Percentiles rank a stretch among this genome's conserved stretches.
Conservation (phyloP, 2,329 filamentous ascomycete species). For the Colletotrichum caudatum region DNA sequence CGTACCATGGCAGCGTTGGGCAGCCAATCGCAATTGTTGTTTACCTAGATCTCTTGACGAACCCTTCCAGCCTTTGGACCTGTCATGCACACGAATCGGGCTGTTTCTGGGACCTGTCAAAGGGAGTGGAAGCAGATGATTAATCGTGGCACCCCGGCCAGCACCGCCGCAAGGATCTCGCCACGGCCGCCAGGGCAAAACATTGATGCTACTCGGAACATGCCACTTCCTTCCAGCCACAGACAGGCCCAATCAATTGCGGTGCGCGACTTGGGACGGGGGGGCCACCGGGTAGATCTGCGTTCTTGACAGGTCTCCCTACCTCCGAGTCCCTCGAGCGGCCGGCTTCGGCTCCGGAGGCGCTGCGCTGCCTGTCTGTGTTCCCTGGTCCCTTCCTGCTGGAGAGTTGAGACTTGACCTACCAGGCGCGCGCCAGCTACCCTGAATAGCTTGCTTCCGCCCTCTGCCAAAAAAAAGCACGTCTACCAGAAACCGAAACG, state of each 20-base stretch:
- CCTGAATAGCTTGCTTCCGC: slow-evolving; percentile 21
- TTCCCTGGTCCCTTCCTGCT: slow-evolving; percentile 36
- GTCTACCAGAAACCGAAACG: slow-evolving; percentile 39
- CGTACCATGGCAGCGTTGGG: slow-evolving; percentile 41
- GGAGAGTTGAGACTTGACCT: slow-evolving; percentile 35
- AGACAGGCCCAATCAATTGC: slow-evolving; percentile 36
- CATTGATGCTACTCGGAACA: slow-evolving; percentile 42
- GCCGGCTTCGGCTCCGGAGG: slow-evolving; percentile 38
- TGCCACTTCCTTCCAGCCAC: slow-evolving; percentile 40
- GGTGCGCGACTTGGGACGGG: slow-evolving; percentile 27
- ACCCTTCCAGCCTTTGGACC: slow-evolving; percentile 34
- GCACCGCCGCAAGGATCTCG: slow-evolving; percentile 30
- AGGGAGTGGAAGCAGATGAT: slow-evolving; percentile 25
- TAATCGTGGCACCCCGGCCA: slow-evolving; percentile 29
- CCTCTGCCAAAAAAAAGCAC: slow-evolving; percentile 26
- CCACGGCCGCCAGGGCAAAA: slow-evolving; percentile 40
- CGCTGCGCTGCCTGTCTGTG: slow-evolving; percentile 29
- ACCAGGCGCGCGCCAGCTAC: slow-evolving; percentile 15
- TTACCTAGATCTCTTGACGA: slow-evolving; percentile 41
- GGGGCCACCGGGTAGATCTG: slow-evolving; percentile 39
- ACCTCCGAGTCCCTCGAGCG: slow-evolving; percentile 8
- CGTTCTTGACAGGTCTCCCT: slow-evolving; percentile 40
- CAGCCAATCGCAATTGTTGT: slow-evolving; percentile 44
- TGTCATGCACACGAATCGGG: slow-evolving; percentile 37
- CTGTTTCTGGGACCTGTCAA: slow-evolving; percentile 42